phyloP scores from a whole-genome alignment of 345 rosid genomes.

The Lenwebbia sp. region DNA sequence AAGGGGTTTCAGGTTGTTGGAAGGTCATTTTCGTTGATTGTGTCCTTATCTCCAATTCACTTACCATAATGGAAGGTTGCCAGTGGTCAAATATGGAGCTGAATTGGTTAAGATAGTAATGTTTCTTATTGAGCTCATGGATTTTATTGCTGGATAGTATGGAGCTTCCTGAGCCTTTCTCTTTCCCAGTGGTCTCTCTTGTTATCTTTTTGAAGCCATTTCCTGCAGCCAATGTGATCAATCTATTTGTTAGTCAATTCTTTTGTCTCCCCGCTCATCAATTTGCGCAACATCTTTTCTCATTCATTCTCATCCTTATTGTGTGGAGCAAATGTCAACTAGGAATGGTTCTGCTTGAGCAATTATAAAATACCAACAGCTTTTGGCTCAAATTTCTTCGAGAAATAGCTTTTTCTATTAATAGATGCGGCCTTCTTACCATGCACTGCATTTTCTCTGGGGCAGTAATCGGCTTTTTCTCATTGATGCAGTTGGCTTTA shows the following conservation, averaged over 20 bases:
- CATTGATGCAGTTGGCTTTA: background rate
- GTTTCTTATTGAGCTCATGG: background rate
- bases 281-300: background rate
- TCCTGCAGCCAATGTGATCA: background rate
- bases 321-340: background rate
- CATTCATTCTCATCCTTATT: background rate
- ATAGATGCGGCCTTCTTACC: background rate
- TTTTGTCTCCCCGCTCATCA: background rate
- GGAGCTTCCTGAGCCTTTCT: background rate
- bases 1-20: background rate
- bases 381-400: background rate
- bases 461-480: background rate
- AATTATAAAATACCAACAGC: background rate
- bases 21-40: background rate
- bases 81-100: background rate
- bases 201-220: background rate
- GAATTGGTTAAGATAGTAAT: background rate
- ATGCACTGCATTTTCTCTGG: background rate
- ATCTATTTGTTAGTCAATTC: background rate
- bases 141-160: background rate
- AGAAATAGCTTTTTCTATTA: background rate
- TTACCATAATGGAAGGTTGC: background rate
- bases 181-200: background rate
- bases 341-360: background rate
- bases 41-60: background rate